Base-by-base conservation (phyloP, 208 protist species). In the Trypanosoma brucei region DNA sequence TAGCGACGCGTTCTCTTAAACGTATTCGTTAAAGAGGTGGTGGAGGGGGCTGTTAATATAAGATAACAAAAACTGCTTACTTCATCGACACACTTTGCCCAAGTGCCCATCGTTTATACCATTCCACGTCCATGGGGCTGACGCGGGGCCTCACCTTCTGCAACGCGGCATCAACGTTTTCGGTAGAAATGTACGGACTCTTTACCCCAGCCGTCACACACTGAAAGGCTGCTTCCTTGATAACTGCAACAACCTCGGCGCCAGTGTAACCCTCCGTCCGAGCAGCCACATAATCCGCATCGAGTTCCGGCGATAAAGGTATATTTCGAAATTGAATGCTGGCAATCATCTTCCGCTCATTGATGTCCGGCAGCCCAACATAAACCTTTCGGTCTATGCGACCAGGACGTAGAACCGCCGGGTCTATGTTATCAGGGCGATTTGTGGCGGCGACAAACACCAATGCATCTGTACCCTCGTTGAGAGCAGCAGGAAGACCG, bases 391-490 rank as follows among this genome's bases (percentile, higher is more conserved):
- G 53, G 68, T 98, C 97, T 33, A 98, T 83, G 48, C 97, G 80
- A 8, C 96, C 81, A 2, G 96, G 91, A 13, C 97, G 75, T 1
- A 98, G 40, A 3, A 98, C 66, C 3, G 96, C 96, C 52, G 75
- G 35, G 63, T 97, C 93, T 52, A 83, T 77, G 44, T 75, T 78
- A 68, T 98, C 97, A 4, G 97, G 97, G 31, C 95, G 65, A 58
- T 99, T 98, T 31, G 97, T 98, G 7, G 97, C 96, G 8, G 90
- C 97, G 30, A 98, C 73, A 2, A 98, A 78, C 8, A 92, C 68
- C 1, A 98, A 82, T 8, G 70, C 68, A 37, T 83, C 70, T 3
- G 33, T 22, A 31, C 30, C 31, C 13, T 55, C 60, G 14, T 3
- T 40, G 0, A 55, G 35, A 11, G 55, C 42, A 7, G 58, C 50